Conservation (phyloP, 495 filamentous ascomycete species). For the Xylaria scruposa region DNA sequence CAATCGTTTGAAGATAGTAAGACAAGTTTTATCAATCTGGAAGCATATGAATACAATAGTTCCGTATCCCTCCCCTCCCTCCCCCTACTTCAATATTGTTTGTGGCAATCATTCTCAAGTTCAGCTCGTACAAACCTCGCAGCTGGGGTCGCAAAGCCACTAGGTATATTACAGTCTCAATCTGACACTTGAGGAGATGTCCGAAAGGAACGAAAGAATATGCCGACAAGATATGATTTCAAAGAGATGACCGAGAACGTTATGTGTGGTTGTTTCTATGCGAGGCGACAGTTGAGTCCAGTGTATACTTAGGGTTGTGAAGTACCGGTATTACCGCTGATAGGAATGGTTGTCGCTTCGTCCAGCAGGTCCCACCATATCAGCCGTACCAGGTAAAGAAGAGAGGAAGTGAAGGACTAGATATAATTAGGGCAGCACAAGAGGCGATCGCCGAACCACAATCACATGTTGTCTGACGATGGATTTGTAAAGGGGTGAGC, state of each 20-base stretch:
- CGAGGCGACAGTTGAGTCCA: not conserved
- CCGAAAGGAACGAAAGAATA: not conserved
- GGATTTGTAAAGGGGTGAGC: constrained; percentile 21
- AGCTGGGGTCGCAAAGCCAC: not conserved
- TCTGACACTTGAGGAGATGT: not conserved
- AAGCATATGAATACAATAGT: not conserved
- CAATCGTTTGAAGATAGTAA: not conserved
- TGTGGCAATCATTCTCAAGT: not conserved
- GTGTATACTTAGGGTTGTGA: not conserved
- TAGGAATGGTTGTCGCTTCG: constrained; percentile 3
- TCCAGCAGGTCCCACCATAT: constrained; percentile 4
- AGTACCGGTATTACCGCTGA: not conserved
- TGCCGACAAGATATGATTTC: constrained; percentile 4
- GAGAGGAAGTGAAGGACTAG: constrained; percentile 4
- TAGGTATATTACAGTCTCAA: not conserved
- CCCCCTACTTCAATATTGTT: not conserved
- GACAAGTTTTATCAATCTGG: not conserved
- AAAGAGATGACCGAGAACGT: constrained; percentile 21
- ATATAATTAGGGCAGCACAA: constrained; percentile 20
- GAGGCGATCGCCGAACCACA: constrained; percentile 22
- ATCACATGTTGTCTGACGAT: constrained; percentile 26
- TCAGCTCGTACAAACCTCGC: constrained; percentile 24
- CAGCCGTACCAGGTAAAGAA: not conserved
- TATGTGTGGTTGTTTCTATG: not conserved
- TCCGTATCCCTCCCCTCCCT: not conserved